Base-by-base conservation (phyloP, 1,284 basidiomycete genomes). In the Sphagnurus paluster region DNA sequence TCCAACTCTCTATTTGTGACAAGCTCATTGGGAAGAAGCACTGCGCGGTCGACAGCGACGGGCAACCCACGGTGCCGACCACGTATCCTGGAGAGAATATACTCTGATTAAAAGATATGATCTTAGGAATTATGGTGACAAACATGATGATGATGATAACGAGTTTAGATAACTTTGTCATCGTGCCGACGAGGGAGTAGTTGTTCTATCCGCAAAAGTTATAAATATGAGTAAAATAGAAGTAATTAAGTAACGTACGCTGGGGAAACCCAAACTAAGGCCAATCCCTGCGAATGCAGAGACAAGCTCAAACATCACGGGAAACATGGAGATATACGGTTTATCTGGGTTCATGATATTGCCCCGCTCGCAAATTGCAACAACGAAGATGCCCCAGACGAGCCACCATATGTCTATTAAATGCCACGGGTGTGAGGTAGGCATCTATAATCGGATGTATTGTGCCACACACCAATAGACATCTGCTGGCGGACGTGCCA, bases 91-190 rank as follows among this genome's bases (percentile, higher is more conserved):
- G 20, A 29, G n/a, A 25, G 24, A 32, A 33, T 21, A 8, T 5
- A n/a, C n/a, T n/a, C n/a, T 39, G 9, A 36, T 19, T 25, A 33
- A 5, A 14, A 16, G 35, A 28, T 19, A 48, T 11, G 24, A 38
- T 5, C 2, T 21, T 8, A 11, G 46, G n/a, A 45, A 44, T 10
- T 8, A 42, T 26, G 19, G 35, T n/a, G 8, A 52, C 66, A 33
- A 78, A 77, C 89, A 92, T 92, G 43, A 91, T 83, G 8, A 76
- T 68, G 39, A 79, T 79, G n/a, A 90, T 64, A 16, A 92, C 77
- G 14, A 92, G 63, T 61, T 90, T 93, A 1, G 86, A 88, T 2
- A 90, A 66, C 0, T 78, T 77, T 10, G 75, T 67, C 64, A 89
- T 78, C 0, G 79, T 72, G 2, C 88, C 88, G 4, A 74, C 74